Evolutionary conservation across 2,329 filamentous ascomycete genomes (phyloP).

Genomic region (Colletotrichum plurivorum): DNA sequence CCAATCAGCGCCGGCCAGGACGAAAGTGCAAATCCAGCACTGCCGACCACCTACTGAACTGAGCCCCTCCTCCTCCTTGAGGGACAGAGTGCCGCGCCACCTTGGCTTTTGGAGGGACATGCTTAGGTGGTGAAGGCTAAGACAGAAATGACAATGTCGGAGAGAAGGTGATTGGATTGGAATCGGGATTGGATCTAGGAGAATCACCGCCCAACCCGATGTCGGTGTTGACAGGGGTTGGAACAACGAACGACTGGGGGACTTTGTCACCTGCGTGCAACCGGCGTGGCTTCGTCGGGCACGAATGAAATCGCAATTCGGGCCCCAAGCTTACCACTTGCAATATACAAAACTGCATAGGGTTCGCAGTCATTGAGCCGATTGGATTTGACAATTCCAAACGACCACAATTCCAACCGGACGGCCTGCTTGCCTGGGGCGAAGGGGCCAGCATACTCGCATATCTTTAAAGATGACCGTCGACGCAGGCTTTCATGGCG

Average conservation of each 20-base stretch:
- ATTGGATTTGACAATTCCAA: slow-evolving; percentile 26
- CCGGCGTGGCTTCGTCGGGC: slow-evolving; percentile 6
- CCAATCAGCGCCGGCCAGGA: not conserved
- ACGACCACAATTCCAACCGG: slow-evolving; percentile 7
- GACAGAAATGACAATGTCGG: not conserved
- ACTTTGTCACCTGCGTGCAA: not conserved
- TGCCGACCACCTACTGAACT: slow-evolving; percentile 2
- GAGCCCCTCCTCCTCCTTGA: not conserved
- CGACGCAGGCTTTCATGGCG: not conserved
- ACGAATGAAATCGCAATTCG: slow-evolving; percentile 13
- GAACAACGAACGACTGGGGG: not conserved
- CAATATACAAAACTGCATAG: slow-evolving; percentile 17
- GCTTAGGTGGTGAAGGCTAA: not conserved
- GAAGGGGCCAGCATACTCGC: not conserved
- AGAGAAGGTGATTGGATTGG: not conserved
- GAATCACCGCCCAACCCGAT: not conserved
- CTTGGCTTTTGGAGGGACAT: not conserved
- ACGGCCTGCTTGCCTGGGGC: not conserved
- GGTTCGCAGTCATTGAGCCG: slow-evolving; percentile 15
- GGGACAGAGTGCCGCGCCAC: not conserved
- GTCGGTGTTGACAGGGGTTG: not conserved
- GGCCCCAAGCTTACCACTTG: slow-evolving; percentile 13
- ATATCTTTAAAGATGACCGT: slow-evolving; percentile 19
- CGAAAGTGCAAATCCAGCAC: slow-evolving; percentile 3
- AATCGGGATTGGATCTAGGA: not conserved